Percentiles rank a stretch among this genome's conserved stretches.
These are phyloP conservation scores for Camellia lanceoleosa DNA, from an alignment of 148 eudicot genomes.

Conservation along the genomic window DNA sequence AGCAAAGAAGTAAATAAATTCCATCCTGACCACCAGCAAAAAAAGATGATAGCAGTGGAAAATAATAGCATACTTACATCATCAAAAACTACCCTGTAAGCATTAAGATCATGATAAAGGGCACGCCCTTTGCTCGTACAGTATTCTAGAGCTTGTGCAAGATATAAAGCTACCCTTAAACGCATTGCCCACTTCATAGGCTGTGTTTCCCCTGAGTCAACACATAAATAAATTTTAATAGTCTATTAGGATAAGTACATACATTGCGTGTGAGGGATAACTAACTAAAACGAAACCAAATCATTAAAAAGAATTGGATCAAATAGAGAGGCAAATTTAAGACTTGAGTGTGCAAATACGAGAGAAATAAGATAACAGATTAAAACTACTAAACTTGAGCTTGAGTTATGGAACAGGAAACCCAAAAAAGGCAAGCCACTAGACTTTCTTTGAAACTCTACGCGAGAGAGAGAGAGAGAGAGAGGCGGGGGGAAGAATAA, in stretches of 20 bases:
- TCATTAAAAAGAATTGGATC: background rate
- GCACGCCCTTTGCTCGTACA: slow-evolving; percentile 87
- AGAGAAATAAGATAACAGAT: background rate
- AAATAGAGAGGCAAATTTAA: slow-evolving; percentile 1
- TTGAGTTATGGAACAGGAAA: background rate
- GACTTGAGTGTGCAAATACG: background rate
- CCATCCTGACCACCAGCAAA: background rate
- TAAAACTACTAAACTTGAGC: background rate
- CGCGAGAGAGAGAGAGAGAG: background rate
- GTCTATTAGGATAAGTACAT: background rate
- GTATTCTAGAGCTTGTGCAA: slow-evolving; percentile 91
- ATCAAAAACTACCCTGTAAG: slow-evolving; percentile 91
- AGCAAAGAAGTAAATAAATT: slow-evolving; percentile 8
- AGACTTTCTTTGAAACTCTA: background rate
- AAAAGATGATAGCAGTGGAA: background rate
- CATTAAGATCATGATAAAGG: slow-evolving; percentile 95
- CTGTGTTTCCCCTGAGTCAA: slow-evolving; percentile 73
- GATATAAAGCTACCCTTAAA: slow-evolving; percentile 87
- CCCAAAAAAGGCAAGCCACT: background rate
- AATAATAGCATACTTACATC: slow-evolving; percentile 46
- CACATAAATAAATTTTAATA: slow-evolving; percentile 16
- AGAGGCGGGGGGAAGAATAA: too few species aligned
- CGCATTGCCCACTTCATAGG: slow-evolving; percentile 99
- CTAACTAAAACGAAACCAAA: background rate
- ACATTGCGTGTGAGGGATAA: background rate